phyloP scores from a whole-genome alignment of 2,329 filamentous ascomycete species.

The Fusarium veterinarium region DNA sequence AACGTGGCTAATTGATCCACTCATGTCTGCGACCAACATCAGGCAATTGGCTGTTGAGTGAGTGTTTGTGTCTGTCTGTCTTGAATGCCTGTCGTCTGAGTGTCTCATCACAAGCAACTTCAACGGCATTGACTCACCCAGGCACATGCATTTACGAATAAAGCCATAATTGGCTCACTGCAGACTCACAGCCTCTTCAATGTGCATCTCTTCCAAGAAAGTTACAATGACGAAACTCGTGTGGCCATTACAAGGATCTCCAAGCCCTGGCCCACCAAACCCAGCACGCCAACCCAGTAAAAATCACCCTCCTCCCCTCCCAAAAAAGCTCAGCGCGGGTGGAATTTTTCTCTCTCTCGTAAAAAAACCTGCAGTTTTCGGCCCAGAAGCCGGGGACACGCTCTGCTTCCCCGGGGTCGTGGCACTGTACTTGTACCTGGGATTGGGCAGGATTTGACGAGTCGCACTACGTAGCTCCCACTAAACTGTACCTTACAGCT shows the following conservation, averaged over 20 bases:
- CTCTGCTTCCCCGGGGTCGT: neutral
- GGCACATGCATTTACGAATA: neutral
- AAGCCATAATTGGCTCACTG: neutral
- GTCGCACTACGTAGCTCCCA: slow-evolving; percentile 7
- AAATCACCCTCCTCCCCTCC: neutral
- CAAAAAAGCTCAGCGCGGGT: slow-evolving; percentile 33
- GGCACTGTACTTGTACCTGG: slow-evolving; percentile 16
- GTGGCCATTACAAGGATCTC: slow-evolving; percentile 36
- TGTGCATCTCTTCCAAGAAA: neutral
- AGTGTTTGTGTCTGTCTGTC: neutral
- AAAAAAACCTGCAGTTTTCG: slow-evolving; percentile 18
- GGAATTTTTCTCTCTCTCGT: slow-evolving; percentile 6
- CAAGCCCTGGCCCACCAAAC: slow-evolving; percentile 37
- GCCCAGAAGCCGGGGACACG: slow-evolving; percentile 10
- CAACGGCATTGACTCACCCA: neutral
- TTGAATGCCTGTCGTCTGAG: neutral
- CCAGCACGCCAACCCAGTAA: slow-evolving; percentile 14
- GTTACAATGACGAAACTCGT: slow-evolving; percentile 42
- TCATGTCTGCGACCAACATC: neutral
- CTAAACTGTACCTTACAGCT: neutral
- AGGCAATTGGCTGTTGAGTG: neutral
- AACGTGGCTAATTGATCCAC: slow-evolving; percentile 28
- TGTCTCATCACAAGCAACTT: neutral
- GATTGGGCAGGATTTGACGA: neutral
- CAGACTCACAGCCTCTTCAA: neutral